A percentile compares a stretch with the other conserved stretches of the same genome.
These are phyloP conservation scores for Colletotrichum abscissum DNA, from an alignment of 2,329 filamentous ascomycete species.

Conservation along the genomic window DNA sequence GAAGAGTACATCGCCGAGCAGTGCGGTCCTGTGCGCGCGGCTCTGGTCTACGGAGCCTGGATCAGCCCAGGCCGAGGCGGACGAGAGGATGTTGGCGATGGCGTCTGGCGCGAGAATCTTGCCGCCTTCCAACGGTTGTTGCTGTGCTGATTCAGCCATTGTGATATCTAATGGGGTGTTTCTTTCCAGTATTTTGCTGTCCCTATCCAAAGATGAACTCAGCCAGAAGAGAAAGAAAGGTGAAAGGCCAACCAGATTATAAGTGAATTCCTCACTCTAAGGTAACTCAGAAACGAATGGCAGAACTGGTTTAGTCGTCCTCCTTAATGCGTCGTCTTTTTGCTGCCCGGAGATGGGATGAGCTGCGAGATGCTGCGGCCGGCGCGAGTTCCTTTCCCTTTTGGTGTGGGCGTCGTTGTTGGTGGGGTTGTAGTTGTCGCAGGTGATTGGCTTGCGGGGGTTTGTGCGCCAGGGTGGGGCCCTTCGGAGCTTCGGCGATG, in stretches of 20 bases:
- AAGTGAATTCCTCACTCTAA: background rate
- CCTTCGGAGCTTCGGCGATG: background rate
- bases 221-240: too few species aligned
- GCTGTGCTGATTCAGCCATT: conserved; percentile 8
- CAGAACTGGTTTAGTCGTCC: too few species aligned
- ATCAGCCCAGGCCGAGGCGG: conserved; percentile 19
- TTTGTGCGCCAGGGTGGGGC: background rate
- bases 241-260: background rate
- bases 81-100: conserved; percentile 16
- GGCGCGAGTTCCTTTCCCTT: conserved; percentile 15
- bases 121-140: conserved; percentile 1
- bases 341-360: conserved; percentile 11
- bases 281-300: too few species aligned
- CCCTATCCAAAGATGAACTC: too few species aligned
- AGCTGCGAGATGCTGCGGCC: background rate
- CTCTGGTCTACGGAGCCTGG: conserved; percentile 16
- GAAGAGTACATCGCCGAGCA: conserved; percentile 47
- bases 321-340: too few species aligned
- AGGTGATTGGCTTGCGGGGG: background rate
- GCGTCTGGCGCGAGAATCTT: conserved; percentile 13
- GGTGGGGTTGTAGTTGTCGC: background rate
- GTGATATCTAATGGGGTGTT: background rate
- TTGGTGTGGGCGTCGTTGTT: background rate
- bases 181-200: background rate
- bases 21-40: conserved; percentile 5